Evolutionary conservation across 176 grass and related monocot species (phyloP), one percentile per base, ranked within the genome.

Genomic region (Triticum dicoccoides): DNA sequence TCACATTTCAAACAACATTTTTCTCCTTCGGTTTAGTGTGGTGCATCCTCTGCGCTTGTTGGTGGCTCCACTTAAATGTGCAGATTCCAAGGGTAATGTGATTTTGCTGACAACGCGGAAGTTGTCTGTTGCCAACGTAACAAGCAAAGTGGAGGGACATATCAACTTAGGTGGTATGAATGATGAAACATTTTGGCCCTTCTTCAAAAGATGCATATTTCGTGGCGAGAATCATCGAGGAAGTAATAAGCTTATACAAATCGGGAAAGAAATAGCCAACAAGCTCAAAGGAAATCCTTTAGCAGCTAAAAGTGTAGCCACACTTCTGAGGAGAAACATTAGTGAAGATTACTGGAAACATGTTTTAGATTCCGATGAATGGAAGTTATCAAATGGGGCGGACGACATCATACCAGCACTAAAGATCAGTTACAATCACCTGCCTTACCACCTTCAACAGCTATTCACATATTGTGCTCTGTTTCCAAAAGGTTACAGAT

Each of bases 151-250:
- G 27, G 49, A 32, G 77, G 38, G 6, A 9, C 73, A 30, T 34
- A 64, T 90, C 20, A 65, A 69, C 9, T 93, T 93, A 64, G 62
- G 25, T 29, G 89, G 89, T 65, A 73, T 93, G 41, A 49, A 93
- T 2, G 34, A 83, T 29, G 39, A 77, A 61, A 24, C 42, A 6
- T 93, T 88, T 71, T 77, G 69, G 78, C 6, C 2, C 9, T 85
- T 93, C 84, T 93, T 93, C 34, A 86, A 80, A 33, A 52, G 2
- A 20, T 87, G 78, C 85, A 88, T 88, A 70, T 92, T 92, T 92
- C 80, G 69, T 32, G 49, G 69, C 9, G 7, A 58, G 9, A 41
- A 84, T 6, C n/a, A 61, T 17, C 10, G 8, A 82, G 1, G 4
- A 14, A 9, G 20, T 6, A 49, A 9, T 39, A 89, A 72, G 29